Conservation (phyloP, 1,139 yeast species). For the Spathaspora sp. region DNA sequence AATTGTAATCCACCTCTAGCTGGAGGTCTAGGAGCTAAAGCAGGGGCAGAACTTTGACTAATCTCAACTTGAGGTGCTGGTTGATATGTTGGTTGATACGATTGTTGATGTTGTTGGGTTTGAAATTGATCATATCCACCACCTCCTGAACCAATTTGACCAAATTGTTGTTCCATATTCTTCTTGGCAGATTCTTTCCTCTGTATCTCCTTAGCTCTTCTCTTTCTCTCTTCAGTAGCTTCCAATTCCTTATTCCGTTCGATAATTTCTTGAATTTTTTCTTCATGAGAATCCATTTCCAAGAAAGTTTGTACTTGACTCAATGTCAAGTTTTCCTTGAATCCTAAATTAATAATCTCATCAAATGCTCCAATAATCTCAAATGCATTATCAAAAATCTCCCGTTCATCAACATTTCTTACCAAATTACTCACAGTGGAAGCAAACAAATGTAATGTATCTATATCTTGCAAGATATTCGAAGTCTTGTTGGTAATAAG, state of each 20-base stretch:
- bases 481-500: slow-evolving; percentile 89
- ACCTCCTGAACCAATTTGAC: slow-evolving; percentile 11
- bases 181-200: slow-evolving; percentile 78
- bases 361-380: slow-evolving; percentile 91
- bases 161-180: slow-evolving; percentile 31
- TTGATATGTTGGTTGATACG: slow-evolving; percentile 38
- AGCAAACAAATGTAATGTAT: slow-evolving; percentile 83
- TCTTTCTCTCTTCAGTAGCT: slow-evolving; percentile 95
- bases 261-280: slow-evolving; percentile 95
- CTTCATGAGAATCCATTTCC: slow-evolving; percentile 98
- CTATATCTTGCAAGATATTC: slow-evolving; percentile 92
- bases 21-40: slow-evolving; percentile 15
- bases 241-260: slow-evolving; percentile 96
- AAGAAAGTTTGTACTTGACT: slow-evolving; percentile 85
- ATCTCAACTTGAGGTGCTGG: slow-evolving; percentile 29
- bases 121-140: slow-evolving; percentile 25
- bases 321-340: slow-evolving; percentile 80
- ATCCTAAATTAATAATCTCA: slow-evolving; percentile 88
- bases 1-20: slow-evolving; percentile 73
- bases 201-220: slow-evolving; percentile 93
- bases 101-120: slow-evolving; percentile 17
- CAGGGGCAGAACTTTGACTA: slow-evolving; percentile 9
- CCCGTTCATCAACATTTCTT: slow-evolving; percentile 76
- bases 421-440: slow-evolving; percentile 78
- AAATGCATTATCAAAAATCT: slow-evolving; percentile 80